Percentiles rank a stretch among this genome's conserved stretches.
Evolutionary conservation across 176 grass and related monocot species (phyloP).

Genomic region (Hsuehochloa calcarea): DNA sequence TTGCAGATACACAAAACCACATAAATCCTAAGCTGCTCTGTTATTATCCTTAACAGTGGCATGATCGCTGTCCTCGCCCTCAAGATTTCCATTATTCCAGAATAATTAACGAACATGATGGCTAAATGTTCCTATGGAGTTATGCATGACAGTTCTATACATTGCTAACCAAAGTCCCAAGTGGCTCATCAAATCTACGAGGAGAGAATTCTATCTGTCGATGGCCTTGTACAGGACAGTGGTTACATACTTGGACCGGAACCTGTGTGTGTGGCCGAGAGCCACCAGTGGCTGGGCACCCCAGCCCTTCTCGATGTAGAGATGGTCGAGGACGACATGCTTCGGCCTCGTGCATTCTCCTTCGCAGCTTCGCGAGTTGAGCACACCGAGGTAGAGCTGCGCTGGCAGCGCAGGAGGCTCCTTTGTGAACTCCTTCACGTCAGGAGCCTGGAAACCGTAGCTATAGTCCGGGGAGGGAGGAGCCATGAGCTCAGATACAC

Average conservation of each 20-base stretch:
- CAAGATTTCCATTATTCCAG: background rate
- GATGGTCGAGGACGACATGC: conserved; percentile 76
- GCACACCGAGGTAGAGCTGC: conserved; percentile 46
- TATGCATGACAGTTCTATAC: background rate
- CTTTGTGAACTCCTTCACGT: conserved; percentile 60
- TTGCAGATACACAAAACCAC: too few relatives aligned
- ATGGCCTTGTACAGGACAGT: conserved; percentile 75
- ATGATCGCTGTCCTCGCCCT: background rate
- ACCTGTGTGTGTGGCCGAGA: conserved; percentile 68
- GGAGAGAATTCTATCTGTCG: background rate
- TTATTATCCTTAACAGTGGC: background rate
- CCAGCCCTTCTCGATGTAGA: conserved; percentile 70
- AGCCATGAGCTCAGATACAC: conserved; percentile 55
- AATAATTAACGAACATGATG: background rate
- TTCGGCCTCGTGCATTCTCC: conserved; percentile 47
- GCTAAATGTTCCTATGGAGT: background rate
- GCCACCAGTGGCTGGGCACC: conserved; percentile 54
- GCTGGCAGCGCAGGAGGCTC: conserved; percentile 54
- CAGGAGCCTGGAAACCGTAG: conserved; percentile 48
- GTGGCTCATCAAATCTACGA: background rate
- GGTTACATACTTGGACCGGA: conserved; percentile 70
- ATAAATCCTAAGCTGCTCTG: too few relatives aligned
- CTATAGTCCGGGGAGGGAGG: conserved; percentile 56
- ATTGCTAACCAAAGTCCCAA: background rate
- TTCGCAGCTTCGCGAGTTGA: conserved; percentile 37